Evolutionary conservation across 139 green algal genomes (phyloP), one percentile per base, ranked within the genome.

Genomic region (Zygnema cylindricum): DNA sequence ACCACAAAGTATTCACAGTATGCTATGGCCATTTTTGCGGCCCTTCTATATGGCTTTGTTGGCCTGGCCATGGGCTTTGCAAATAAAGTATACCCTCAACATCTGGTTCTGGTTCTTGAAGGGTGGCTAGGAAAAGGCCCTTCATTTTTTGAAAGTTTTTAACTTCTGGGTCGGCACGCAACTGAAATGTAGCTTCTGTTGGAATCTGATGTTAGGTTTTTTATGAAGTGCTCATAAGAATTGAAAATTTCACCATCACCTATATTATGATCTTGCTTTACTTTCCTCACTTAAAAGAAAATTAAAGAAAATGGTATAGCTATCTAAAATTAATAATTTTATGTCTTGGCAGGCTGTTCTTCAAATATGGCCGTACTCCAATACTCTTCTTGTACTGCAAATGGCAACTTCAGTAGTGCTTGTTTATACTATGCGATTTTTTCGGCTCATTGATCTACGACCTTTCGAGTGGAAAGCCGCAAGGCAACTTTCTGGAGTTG

Each of bases 351-450:
- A 89, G 84, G 84, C 84, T 21, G 77, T 89, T 22, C 38, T 89
- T 21, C 40, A 86, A 55, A 55, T 81, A 71, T 89, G 84, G 84
- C 84, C 84, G 11, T 90, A 89, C 11, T 89, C 85, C 1, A 90
- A 90, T 69, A 69, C 85, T 30, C 41, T 90, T 2, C 78, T 90
- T 33, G 78, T 55, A 16, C 85, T 90, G 22, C 88, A 92, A 49
- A 92, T 92, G 85, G 75, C 63, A 16, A 63, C 85, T 40, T 86
- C 88, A 22, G 35, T 92, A 7, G 73, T 43, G 1, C 42, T 86
- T 33, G 54, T 92, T 25, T 92, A 91, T 55, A 16, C 84, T 32
- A 16, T 87, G 30, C 33, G 38, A 3, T 43, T 30, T 2, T 0
- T 90, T 0, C 49, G 85, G 41, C 38, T 84, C 1, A 35, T 92